phyloP scores from a whole-genome alignment of 192 early-diverging fungal genomes.

The Coemansia sp. region DNA sequence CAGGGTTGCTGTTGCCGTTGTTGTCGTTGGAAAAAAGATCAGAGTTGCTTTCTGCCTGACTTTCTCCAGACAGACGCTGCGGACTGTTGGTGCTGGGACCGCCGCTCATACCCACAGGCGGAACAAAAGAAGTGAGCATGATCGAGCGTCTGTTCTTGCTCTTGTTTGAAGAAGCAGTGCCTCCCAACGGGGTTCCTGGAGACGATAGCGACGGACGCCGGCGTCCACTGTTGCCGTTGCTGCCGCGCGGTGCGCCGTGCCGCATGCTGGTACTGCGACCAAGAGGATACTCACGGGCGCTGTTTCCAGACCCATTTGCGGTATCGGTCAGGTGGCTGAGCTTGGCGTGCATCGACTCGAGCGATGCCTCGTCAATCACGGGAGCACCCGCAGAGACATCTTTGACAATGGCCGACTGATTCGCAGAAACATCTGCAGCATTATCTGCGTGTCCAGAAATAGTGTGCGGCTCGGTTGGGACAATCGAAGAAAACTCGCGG shows the following conservation, averaged over 20 bases:
- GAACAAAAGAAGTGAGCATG: conserved; percentile 53
- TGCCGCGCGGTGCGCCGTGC: neutral
- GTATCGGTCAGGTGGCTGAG: conserved; percentile 4
- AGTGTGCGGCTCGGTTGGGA: neutral
- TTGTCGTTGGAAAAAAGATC: conserved; percentile 4
- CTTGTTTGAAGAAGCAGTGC: conserved; percentile 6
- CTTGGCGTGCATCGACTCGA: conserved; percentile 12
- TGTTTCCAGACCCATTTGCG: conserved; percentile 11
- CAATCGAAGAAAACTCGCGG: neutral
- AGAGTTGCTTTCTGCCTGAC: conserved; percentile 20
- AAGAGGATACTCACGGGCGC: conserved; percentile 14
- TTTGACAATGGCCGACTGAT: neutral
- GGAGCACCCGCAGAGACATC: neutral
- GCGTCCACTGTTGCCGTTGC: conserved; percentile 20
- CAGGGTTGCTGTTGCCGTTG: conserved; percentile 13
- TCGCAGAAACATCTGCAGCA: neutral
- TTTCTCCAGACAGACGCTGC: conserved; percentile 37
- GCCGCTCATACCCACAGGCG: conserved; percentile 37
- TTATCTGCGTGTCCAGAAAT: neutral
- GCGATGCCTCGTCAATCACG: conserved; percentile 4
- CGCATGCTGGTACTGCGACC: conserved; percentile 49
- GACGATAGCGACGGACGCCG: conserved; percentile 32
- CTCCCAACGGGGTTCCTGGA: neutral
- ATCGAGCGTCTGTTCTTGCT: conserved; percentile 46
- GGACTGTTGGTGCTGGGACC: conserved; percentile 33